phyloP scores from a whole-genome alignment of 179 eudicot genomes.

The Actinidia polygama region DNA sequence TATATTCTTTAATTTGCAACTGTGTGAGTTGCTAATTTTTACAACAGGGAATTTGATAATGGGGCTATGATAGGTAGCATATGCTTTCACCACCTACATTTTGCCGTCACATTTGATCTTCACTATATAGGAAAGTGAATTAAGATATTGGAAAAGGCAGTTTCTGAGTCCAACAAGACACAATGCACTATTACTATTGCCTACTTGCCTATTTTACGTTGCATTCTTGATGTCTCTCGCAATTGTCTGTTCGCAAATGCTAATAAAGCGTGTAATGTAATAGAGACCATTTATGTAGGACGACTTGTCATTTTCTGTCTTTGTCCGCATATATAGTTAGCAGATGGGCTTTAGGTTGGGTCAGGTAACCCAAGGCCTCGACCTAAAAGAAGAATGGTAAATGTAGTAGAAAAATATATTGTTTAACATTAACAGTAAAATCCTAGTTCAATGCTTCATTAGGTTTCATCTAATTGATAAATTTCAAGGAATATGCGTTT shows the following conservation, averaged over 20 bases:
- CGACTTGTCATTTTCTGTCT: no score
- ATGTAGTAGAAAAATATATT: no score
- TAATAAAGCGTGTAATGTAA: background rate
- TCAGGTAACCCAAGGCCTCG: no score
- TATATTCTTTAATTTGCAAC: background rate
- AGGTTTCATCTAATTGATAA: no score
- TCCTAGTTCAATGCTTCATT: no score
- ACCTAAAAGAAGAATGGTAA: no score
- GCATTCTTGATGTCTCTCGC: background rate
- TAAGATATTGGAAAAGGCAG: background rate
- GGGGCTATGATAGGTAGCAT: background rate
- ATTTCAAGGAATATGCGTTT: background rate
- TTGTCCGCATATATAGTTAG: background rate
- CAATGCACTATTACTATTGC: background rate
- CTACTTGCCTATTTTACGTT: background rate
- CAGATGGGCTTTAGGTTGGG: no score
- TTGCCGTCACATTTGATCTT: background rate
- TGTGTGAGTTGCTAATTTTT: background rate
- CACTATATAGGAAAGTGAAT: background rate
- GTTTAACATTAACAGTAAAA: no score
- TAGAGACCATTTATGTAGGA: background rate
- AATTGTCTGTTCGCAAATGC: background rate
- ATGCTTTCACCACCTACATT: background rate
- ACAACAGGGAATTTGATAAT: background rate
- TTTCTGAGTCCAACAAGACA: background rate